These are phyloP conservation scores for Botryococcus braunii DNA, from an alignment of 163 green algal species.

Conservation along the genomic window DNA sequence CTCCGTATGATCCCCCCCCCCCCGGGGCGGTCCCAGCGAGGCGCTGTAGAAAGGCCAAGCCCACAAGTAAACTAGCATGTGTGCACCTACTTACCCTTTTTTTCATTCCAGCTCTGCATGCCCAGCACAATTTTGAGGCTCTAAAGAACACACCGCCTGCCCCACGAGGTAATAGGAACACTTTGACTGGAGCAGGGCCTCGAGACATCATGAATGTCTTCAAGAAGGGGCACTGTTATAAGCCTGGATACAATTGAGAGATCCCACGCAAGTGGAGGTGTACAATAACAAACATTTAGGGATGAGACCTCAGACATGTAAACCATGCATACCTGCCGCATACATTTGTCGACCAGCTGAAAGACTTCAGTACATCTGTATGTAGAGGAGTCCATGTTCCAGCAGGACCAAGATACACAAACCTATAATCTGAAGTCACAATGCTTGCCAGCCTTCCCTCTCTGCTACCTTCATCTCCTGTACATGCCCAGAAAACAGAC, in stretches of 20 bases:
- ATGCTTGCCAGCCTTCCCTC: too few species aligned
- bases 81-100: too few species aligned
- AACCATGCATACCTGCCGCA: slow-evolving; percentile 51
- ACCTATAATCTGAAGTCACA: slow-evolving; percentile 63
- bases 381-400: slow-evolving; percentile 79
- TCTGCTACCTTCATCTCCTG: too few species aligned
- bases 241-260: not conserved
- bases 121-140: too few species aligned
- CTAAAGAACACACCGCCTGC: too few species aligned
- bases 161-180: too few species aligned
- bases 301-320: not conserved
- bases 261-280: not conserved
- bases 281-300: not conserved
- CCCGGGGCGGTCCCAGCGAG: too few species aligned
- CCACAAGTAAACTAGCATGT: too few species aligned
- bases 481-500: too few species aligned
- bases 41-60: too few species aligned
- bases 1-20: not conserved
- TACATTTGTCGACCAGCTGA: slow-evolving; percentile 73
- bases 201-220: not conserved
- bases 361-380: slow-evolving; percentile 69
- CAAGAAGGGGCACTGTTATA: not conserved
- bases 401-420: slow-evolving; percentile 73
- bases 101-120: too few species aligned
- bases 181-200: not conserved